phyloP scores from a whole-genome alignment of 352 stramenopile species.

The Blastocystis sp. region DNA sequence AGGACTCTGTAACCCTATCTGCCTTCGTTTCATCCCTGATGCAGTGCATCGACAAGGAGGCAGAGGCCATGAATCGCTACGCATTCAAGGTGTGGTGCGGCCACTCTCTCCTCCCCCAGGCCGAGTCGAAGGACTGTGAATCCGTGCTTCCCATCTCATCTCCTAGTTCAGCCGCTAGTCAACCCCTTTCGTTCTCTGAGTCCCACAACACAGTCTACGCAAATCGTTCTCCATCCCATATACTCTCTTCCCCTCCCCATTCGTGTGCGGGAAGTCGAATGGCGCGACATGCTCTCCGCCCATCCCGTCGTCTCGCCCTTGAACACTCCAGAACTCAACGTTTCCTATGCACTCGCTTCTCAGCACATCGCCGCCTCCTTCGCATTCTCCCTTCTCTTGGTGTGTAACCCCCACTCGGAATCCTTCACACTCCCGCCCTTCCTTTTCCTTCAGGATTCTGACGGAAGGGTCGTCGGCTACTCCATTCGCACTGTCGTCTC shows the following conservation, averaged over 20 bases:
- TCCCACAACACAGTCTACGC: neutral
- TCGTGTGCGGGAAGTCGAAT: neutral
- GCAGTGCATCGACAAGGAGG: neutral
- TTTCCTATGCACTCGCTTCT: neutral
- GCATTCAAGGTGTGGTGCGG: conserved; percentile 3
- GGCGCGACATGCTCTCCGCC: neutral
- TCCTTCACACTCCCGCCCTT: neutral
- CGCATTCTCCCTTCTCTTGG: conserved; percentile 15
- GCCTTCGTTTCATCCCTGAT: conserved; percentile 3
- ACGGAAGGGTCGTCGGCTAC: neutral
- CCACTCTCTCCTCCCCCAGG: neutral
- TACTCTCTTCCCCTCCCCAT: conserved; percentile 20
- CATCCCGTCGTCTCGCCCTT: neutral
- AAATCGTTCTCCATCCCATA: neutral
- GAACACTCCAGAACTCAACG: neutral
- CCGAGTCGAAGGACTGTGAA: neutral
- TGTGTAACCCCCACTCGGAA: neutral
- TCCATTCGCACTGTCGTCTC: conserved; percentile 5
- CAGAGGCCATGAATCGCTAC: conserved; percentile 2
- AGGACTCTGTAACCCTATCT: neutral
- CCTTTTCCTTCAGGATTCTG: conserved; percentile 3
- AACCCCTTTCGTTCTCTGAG: neutral
- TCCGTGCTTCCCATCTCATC: neutral
- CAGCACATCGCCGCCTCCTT: neutral
- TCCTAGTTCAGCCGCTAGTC: neutral